These are phyloP conservation scores for Pleurotus sapidus DNA, from an alignment of 768 basidiomycete species.

Conservation along the genomic window DNA sequence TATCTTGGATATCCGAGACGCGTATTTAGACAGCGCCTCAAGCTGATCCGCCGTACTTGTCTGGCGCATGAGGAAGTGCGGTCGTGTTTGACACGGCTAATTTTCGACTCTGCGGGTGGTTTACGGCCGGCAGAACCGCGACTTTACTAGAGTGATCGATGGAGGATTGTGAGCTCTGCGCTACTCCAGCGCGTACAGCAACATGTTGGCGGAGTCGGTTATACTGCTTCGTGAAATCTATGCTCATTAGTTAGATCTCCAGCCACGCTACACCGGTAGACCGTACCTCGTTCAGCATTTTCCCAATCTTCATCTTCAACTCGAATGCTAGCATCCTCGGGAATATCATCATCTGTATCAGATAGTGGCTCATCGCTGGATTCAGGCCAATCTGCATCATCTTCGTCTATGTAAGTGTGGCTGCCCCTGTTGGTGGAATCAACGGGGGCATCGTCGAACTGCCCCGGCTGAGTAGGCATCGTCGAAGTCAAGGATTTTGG, in stretches of 20 bases:
- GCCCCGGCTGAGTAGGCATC: constrained; percentile 40
- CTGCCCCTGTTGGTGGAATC: constrained; percentile 23
- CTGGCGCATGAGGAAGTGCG: constrained; percentile 35
- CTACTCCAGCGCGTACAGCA: constrained; percentile 74
- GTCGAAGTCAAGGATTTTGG: constrained; percentile 24
- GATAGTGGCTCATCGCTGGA: constrained; percentile 35
- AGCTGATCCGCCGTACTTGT: constrained; percentile 73
- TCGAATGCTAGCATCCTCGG: constrained; percentile 52
- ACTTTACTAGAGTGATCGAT: constrained; percentile 47
- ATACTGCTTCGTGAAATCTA: constrained; percentile 98
- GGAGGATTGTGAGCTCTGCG: constrained; percentile 54
- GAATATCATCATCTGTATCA: constrained; percentile 39
- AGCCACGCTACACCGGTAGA: not conserved
- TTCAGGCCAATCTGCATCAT: constrained; percentile 22
- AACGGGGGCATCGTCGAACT: constrained; percentile 61
- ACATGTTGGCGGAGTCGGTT: constrained; percentile 93
- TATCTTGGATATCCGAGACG: constrained; percentile 70
- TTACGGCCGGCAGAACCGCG: constrained; percentile 67
- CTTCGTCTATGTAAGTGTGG: constrained; percentile 39
- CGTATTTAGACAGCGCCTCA: constrained; percentile 71
- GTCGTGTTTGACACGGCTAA: constrained; percentile 19
- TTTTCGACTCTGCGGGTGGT: constrained; percentile 48
- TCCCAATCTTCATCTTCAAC: constrained; percentile 92
- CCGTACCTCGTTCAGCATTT: constrained; percentile 73
- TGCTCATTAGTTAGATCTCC: constrained; percentile 5